Evolutionary conservation across 2,329 filamentous ascomycete species (phyloP).

Genomic region (Colletotrichum chrysophilum): DNA sequence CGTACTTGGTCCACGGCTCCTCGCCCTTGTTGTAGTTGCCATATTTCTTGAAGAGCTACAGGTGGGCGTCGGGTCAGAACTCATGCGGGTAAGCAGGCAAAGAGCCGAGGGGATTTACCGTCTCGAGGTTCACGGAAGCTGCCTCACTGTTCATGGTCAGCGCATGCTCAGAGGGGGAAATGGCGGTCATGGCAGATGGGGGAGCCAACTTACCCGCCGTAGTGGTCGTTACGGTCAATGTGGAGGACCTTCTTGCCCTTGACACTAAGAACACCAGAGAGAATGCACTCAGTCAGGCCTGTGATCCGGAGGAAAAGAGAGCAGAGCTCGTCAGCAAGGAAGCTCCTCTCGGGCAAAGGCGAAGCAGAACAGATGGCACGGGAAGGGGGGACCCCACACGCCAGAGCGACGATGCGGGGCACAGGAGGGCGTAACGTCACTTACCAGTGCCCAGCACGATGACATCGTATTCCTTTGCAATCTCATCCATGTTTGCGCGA

Average conservation of each 20-base stretch:
- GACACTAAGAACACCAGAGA: constrained; percentile 95
- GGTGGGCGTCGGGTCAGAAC: constrained; percentile 13
- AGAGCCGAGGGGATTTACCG: constrained; percentile 59
- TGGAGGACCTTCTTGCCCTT: constrained; percentile 99
- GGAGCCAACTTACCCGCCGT: constrained; percentile 78
- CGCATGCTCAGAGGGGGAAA: not conserved
- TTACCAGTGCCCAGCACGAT: constrained; percentile 96
- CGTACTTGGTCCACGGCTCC: constrained; percentile 98
- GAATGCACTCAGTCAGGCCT: constrained; percentile 98
- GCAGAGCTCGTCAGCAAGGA: constrained; percentile 26
- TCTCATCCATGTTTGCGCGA: constrained; percentile 83
- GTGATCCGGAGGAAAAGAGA: constrained; percentile 27
- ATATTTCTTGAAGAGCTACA: constrained; percentile 94
- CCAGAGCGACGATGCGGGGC: constrained; percentile 29
- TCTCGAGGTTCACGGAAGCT: constrained; percentile 95
- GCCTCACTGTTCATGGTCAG: constrained; percentile 70
- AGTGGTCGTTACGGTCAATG: constrained; percentile 98
- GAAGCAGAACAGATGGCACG: not conserved
- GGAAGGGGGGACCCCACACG: constrained; percentile 16
- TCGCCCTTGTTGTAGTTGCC: constrained; percentile 79
- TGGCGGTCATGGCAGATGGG: not conserved
- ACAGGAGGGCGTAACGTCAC: constrained; percentile 39
- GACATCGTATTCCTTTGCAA: constrained; percentile 98
- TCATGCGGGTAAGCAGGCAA: constrained; percentile 4
- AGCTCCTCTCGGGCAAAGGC: constrained; percentile 26